Conservation (phyloP, 176 grass and related monocot species). For the Aegilops tauschii region DNA sequence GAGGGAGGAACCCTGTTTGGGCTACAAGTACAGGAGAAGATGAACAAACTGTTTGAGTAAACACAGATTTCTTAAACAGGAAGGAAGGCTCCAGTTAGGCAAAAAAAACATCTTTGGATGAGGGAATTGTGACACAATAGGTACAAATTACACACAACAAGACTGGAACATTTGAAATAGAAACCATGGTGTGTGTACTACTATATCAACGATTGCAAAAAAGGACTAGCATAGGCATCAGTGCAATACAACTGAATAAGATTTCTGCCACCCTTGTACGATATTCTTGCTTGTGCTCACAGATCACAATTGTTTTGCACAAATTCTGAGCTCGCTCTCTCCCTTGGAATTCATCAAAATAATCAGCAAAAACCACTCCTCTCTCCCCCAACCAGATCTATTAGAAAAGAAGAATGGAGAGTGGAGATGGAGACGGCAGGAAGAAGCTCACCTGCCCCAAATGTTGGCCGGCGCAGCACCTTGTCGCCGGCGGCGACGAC, state of each 20-base stretch:
- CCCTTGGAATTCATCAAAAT: neutral
- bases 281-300: neutral
- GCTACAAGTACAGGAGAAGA: neutral
- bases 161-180: neutral
- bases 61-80: neutral
- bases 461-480: no score
- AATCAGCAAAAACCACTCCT: no score
- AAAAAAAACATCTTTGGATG: neutral
- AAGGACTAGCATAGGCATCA: neutral
- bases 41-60: neutral
- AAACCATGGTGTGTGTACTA: neutral
- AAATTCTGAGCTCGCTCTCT: neutral
- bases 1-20: neutral
- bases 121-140: neutral
- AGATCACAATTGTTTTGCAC: slow-evolving; percentile 16
- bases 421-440: no score
- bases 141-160: neutral
- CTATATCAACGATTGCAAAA: neutral
- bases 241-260: neutral
- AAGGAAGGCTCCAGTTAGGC: neutral
- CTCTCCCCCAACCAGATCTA: no score
- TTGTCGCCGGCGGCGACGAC: no score
- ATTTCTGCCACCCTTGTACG: slow-evolving; percentile 14
- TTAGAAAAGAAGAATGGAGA: no score
- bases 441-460: no score